phyloP scores from a whole-genome alignment of 169 alveolate species.

The Plasmodium adleri region DNA sequence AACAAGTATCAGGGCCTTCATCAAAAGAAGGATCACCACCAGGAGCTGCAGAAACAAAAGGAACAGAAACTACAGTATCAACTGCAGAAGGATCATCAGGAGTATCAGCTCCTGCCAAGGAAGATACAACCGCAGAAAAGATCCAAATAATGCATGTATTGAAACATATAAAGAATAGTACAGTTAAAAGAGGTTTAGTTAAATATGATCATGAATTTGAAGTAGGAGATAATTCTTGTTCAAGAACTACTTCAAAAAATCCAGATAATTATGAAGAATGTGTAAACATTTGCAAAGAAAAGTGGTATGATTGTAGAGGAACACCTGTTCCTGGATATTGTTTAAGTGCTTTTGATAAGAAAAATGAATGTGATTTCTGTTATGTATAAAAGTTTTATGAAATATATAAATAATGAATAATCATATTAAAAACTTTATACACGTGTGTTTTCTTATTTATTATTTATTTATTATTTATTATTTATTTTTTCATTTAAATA shows the following conservation, averaged over 20 bases:
- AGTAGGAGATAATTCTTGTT: slow-evolving; percentile 15
- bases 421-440: no score
- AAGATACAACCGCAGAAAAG: neutral
- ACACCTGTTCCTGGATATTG: slow-evolving; percentile 35
- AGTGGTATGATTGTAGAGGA: slow-evolving; percentile 21
- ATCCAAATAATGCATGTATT: slow-evolving; percentile 20
- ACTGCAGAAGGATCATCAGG: neutral
- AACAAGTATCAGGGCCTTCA: no score
- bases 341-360: no score
- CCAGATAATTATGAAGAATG: slow-evolving; percentile 17
- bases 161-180: slow-evolving; percentile 26
- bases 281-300: slow-evolving; percentile 21
- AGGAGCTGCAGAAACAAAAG: neutral
- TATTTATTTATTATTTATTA: no score
- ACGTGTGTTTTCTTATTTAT: no score
- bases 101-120: no score
- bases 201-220: slow-evolving; percentile 24
- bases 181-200: slow-evolving; percentile 30
- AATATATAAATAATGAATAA: neutral
- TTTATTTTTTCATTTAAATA: no score
- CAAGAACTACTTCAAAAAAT: slow-evolving; percentile 20
- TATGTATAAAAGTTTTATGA: slow-evolving; percentile 15
- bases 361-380: slow-evolving; percentile 27
- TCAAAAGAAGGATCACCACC: neutral
- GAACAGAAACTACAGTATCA: no score